Base-by-base conservation (phyloP, 352 stramenopile genomes). In the Phytophthora tubulina region DNA sequence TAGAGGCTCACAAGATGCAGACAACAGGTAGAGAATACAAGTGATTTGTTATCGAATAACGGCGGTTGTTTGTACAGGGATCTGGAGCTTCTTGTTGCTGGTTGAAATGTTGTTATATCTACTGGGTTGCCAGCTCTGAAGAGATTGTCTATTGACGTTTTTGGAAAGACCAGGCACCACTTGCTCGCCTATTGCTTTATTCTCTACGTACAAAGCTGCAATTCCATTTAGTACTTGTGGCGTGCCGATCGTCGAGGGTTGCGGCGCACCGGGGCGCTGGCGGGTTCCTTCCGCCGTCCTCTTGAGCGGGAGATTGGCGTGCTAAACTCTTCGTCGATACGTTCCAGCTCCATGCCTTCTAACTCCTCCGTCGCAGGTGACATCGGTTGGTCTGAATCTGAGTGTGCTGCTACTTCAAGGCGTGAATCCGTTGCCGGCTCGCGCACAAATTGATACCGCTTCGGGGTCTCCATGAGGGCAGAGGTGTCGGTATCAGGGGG, bases 261-360 rank as follows among this genome's bases (percentile, higher is more conserved):
- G 61, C 88, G 86, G 59, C 88, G 88, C 44, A 89, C 82, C 0
- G 88, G 85, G 13, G 77, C 78, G 54, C 78, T 90, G 11, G 59
- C 75, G n/a, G 82, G 72, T 63, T 93, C 84, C 70, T 86, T 92
- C 54, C 80, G 69, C n/a, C 79, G 79, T 9, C 65, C 77, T 41
- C 73, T 79, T 57, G 80, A 85, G 36, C 83, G 69, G 4, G 70
- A 84, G 38, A 90, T 81, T 15, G 84, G 84, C 53, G 87, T 93
- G 73, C 83, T 92, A 75, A 94, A 94, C 70, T 94, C 87, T 59
- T 94, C 87, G 65, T 94, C 87, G 55, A 94, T 90, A 54, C 82
- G 76, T 59, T 94, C 87, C 10, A 93, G 68, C 69, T 94, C 85
- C 85, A 94, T 69, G 27, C 75, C 78, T 48, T 93, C 82, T 13